Conservation (phyloP, 768 basidiomycete genomes). For the Termitomyces sp. region DNA sequence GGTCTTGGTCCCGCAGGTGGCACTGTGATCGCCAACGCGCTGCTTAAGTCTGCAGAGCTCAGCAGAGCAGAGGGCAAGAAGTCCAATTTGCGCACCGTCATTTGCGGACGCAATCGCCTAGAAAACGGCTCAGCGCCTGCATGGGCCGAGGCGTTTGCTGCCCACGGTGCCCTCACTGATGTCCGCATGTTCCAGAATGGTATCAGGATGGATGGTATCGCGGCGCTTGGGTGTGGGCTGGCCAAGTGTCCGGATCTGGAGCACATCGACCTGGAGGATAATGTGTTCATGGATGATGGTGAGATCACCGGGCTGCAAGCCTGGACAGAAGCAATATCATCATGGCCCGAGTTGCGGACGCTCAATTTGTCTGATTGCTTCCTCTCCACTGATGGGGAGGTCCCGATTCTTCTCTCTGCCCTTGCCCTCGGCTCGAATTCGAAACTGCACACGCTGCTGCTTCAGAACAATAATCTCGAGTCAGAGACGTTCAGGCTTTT, state of each 20-base stretch:
- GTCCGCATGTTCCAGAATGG: constrained; percentile 98
- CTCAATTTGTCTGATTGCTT: constrained; percentile 94
- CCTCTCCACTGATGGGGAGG: constrained; percentile 76
- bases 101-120: constrained; percentile 95
- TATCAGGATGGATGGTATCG: constrained; percentile 89
- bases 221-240: constrained; percentile 72
- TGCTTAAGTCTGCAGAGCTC: constrained; percentile 69
- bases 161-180: constrained; percentile 76
- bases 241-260: constrained; percentile 60
- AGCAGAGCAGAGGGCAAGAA: constrained; percentile 61
- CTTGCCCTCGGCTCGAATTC: constrained; percentile 69
- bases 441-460: constrained; percentile 68
- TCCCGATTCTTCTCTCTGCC: constrained; percentile 58
- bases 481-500: constrained; percentile 62
- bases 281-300: constrained; percentile 69
- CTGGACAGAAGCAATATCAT: constrained; percentile 61
- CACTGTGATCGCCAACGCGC: constrained; percentile 76
- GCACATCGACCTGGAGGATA: constrained; percentile 90
- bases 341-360: constrained; percentile 69
- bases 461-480: constrained; percentile 94
- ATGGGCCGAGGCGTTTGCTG: constrained; percentile 88
- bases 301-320: constrained; percentile 45
- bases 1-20: constrained; percentile 93
- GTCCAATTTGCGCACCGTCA: constrained; percentile 73
- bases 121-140: constrained; percentile 82